phyloP scores from a whole-genome alignment of 805 yeast genomes.

The Candida ficus region DNA sequence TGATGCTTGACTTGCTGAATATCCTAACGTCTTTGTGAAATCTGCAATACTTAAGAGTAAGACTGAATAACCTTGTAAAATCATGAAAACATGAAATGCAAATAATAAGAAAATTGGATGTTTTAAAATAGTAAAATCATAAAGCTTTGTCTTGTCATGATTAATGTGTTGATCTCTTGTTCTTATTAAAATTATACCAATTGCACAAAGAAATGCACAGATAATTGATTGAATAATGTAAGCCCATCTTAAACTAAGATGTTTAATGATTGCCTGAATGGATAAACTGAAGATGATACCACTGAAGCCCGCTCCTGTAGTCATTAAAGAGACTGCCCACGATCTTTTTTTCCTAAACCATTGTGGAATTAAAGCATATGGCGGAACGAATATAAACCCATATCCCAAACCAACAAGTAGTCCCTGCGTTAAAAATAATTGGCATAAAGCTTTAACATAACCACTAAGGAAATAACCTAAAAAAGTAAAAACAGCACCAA shows the following conservation, averaged over 20 bases:
- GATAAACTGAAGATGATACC: constrained; percentile 38
- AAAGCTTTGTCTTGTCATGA: constrained; percentile 30
- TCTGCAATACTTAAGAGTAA: constrained; percentile 55
- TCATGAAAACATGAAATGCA: constrained; percentile 37
- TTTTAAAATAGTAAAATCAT: constrained; percentile 36
- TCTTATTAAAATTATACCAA: constrained; percentile 32
- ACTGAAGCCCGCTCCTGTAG: constrained; percentile 39
- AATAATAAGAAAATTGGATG: constrained; percentile 40
- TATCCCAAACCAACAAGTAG: constrained; percentile 47
- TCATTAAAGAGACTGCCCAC: constrained; percentile 34
- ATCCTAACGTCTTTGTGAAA: constrained; percentile 57
- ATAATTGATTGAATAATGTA: constrained; percentile 32
- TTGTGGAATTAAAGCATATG: constrained; percentile 56
- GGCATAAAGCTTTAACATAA: constrained; percentile 55
- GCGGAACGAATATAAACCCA: constrained; percentile 53
- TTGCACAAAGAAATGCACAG: constrained; percentile 29
- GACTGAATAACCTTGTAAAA: constrained; percentile 58
- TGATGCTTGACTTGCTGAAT: constrained; percentile 48
- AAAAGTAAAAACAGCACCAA: constrained; percentile 50
- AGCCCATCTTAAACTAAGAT: constrained; percentile 29
- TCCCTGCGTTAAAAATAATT: constrained; percentile 65
- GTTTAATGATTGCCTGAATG: constrained; percentile 30
- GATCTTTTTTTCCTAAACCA: constrained; percentile 66
- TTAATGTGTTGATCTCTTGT: constrained; percentile 34
- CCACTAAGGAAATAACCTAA: constrained; percentile 57